Conservation (phyloP, 352 stramenopile species). For the Globisporangium radiosum region DNA sequence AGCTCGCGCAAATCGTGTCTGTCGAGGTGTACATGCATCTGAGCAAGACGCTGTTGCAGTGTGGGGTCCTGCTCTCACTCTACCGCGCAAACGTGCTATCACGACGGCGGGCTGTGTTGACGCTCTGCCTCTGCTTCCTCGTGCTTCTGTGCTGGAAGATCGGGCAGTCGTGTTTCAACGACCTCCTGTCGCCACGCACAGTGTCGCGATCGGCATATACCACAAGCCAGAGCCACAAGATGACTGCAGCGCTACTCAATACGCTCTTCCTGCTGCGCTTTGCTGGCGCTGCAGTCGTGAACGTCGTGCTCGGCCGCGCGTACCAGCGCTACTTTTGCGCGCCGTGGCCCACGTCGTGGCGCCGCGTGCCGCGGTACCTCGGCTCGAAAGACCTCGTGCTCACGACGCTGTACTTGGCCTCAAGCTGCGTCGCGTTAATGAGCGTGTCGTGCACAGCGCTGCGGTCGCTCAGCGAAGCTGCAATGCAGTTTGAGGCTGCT, state of each 20-base stretch:
- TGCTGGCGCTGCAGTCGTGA: constrained; percentile 20
- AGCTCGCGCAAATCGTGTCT: constrained; percentile 14
- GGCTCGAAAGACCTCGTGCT: constrained; percentile 59
- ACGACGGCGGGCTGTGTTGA: constrained; percentile 23
- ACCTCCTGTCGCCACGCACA: constrained; percentile 15
- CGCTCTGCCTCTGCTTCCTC: constrained; percentile 41
- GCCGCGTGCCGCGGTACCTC: constrained; percentile 41
- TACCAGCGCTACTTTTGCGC: constrained; percentile 52
- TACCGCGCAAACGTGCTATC: constrained; percentile 22
- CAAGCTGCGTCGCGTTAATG: constrained; percentile 30
- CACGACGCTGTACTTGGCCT: constrained; percentile 44
- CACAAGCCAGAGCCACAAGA: constrained; percentile 4
- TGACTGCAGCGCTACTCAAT: constrained; percentile 32
- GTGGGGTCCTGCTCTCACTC: constrained; percentile 40
- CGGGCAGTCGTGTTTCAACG: constrained; percentile 32
- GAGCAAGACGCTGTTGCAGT: constrained; percentile 44
- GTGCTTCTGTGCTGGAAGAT: constrained; percentile 41
- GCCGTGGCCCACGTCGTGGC: constrained; percentile 37
- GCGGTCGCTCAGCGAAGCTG: constrained; percentile 44
- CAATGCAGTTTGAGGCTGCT: constrained; percentile 36
- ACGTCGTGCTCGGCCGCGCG: constrained; percentile 28
- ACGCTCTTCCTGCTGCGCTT: constrained; percentile 42
- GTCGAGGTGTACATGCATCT: constrained; percentile 25
- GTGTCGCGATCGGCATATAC: background rate
- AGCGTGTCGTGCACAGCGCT: constrained; percentile 25